These are phyloP conservation scores for Apiotrichum siamense DNA, from an alignment of 1,284 basidiomycete genomes.

Conservation along the genomic window DNA sequence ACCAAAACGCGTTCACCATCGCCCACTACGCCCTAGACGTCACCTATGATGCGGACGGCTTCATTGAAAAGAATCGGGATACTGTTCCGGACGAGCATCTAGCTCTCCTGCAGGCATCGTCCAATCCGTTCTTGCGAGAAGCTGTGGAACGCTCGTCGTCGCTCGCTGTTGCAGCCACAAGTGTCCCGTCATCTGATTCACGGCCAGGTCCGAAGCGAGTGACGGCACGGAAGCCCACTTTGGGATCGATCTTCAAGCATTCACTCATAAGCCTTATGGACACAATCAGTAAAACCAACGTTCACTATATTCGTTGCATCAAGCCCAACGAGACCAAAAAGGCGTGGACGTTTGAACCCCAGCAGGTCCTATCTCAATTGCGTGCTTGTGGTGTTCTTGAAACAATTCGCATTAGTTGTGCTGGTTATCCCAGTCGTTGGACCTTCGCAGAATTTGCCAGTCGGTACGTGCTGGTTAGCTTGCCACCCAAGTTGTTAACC, in stretches of 20 bases:
- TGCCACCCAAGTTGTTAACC: neutral
- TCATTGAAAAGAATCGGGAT: constrained; percentile 98
- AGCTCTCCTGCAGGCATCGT: constrained; percentile 72
- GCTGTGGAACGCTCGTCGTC: constrained; percentile 72
- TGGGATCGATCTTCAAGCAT: constrained; percentile 97
- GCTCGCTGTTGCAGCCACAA: constrained; percentile 56
- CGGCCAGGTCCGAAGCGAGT: constrained; percentile 49
- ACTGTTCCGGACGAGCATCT: constrained; percentile 99
- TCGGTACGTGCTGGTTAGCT: constrained; percentile 57
- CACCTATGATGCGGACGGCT: constrained; percentile 96
- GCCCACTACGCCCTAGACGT: constrained; percentile 98
- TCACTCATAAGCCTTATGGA: constrained; percentile 94
- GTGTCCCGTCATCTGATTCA: neutral
- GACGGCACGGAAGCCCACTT: constrained; percentile 78
- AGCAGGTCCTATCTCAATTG: constrained; percentile 91
- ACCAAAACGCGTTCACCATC: constrained; percentile 94
- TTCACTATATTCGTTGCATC: constrained; percentile 99
- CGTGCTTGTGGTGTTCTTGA: constrained; percentile 98
- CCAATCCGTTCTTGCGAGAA: constrained; percentile 89
- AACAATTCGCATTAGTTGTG: constrained; percentile 97
- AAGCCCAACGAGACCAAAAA: constrained; percentile 96
- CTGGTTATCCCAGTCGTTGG: constrained; percentile 98
- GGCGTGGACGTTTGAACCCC: constrained; percentile 95
- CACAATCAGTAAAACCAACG: constrained; percentile 93
- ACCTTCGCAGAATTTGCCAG: constrained; percentile 99